Conservation (phyloP, 768 basidiomycete species). For the Cytidiella melzeri region DNA sequence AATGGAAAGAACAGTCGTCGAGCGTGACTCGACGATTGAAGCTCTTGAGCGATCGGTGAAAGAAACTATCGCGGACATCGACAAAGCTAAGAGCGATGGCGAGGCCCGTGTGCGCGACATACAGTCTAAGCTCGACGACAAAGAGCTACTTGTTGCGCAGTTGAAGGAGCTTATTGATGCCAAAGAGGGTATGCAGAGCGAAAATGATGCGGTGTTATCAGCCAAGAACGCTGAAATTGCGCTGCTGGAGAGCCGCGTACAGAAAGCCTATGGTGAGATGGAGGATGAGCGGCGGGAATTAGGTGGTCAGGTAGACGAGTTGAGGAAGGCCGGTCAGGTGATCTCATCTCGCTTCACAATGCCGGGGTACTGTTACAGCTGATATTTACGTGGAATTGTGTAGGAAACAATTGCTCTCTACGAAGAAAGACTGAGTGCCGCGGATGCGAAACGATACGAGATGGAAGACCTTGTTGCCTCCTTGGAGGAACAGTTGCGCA, state of each 20-base stretch:
- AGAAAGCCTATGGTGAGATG: constrained; percentile 39
- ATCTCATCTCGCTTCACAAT: constrained; percentile 17
- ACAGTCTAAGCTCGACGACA: constrained; percentile 39
- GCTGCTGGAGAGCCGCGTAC: constrained; percentile 42
- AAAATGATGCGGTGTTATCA: constrained; percentile 43
- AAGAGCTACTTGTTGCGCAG: constrained; percentile 36
- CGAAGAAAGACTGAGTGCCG: constrained; percentile 75
- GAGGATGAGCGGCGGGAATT: constrained; percentile 64
- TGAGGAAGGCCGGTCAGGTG: constrained; percentile 86
- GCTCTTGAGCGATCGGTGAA: constrained; percentile 39
- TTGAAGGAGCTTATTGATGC: constrained; percentile 48
- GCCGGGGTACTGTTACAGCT: neutral
- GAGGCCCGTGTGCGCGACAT: constrained; percentile 38
- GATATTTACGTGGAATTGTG: neutral
- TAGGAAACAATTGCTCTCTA: constrained; percentile 95
- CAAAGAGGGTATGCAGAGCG: constrained; percentile 43
- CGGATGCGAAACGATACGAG: constrained; percentile 71
- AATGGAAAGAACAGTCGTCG: constrained; percentile 37
- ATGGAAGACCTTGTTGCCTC: constrained; percentile 57
- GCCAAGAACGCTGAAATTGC: constrained; percentile 59
- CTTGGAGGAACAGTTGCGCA: constrained; percentile 47
- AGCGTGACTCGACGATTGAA: constrained; percentile 39
- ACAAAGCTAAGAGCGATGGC: constrained; percentile 40
- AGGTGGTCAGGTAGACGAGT: constrained; percentile 69
- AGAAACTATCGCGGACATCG: constrained; percentile 34